Evolutionary conservation across 345 rosid genomes (phyloP).

Genomic region (Excoecaria cochinchinensis): DNA sequence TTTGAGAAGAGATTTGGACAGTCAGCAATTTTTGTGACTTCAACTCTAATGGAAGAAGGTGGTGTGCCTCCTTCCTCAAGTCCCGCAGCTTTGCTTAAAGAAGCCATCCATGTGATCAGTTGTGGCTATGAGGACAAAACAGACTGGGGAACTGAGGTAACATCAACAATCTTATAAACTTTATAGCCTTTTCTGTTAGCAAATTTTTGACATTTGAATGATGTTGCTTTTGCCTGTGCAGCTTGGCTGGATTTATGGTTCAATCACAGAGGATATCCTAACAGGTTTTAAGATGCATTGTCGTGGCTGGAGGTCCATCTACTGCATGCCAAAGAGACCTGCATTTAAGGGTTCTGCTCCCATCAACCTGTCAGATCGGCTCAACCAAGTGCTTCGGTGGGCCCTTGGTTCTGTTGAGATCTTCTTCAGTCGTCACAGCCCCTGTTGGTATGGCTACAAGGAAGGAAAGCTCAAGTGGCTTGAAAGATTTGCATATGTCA

Average conservation of each 20-base stretch:
- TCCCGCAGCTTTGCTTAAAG: slow-evolving; percentile 91
- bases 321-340: slow-evolving; percentile 88
- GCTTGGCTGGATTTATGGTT: slow-evolving; percentile 98
- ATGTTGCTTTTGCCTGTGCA: slow-evolving; percentile 34
- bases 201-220: slow-evolving; percentile 12
- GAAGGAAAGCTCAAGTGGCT: slow-evolving; percentile 95
- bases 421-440: slow-evolving; percentile 94
- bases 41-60: slow-evolving; percentile 91
- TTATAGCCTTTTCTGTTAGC: background rate
- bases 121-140: slow-evolving; percentile 98
- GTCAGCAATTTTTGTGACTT: slow-evolving; percentile 86
- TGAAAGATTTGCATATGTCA: slow-evolving; percentile 80
- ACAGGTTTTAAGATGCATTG: slow-evolving; percentile 99
- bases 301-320: slow-evolving; percentile 97
- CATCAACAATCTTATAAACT: background rate
- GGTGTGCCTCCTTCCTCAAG: slow-evolving; percentile 98
- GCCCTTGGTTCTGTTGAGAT: slow-evolving; percentile 99
- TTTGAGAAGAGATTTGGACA: slow-evolving; percentile 92
- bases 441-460: slow-evolving; percentile 83
- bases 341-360: slow-evolving; percentile 99
- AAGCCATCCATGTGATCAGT: slow-evolving; percentile 97
- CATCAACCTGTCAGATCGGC: slow-evolving; percentile 89
- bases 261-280: slow-evolving; percentile 94
- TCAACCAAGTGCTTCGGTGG: slow-evolving; percentile 97
- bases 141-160: slow-evolving; percentile 98